Base-by-base conservation (phyloP, 1,284 basidiomycete species). In the Ceratorhiza oryzae-sativae region DNA sequence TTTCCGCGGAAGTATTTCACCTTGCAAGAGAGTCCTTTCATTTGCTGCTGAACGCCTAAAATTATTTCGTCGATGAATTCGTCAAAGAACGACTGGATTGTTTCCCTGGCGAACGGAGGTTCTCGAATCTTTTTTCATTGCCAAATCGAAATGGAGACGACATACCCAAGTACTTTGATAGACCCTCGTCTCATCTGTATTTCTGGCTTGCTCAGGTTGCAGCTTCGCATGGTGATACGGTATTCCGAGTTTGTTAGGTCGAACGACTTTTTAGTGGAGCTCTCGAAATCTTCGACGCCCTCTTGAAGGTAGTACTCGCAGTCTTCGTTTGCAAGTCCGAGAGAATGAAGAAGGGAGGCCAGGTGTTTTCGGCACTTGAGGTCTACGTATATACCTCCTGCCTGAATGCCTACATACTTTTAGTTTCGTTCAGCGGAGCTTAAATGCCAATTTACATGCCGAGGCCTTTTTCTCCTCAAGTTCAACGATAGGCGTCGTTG, bases 41-140 rank as follows among this genome's bases (percentile, higher is more conserved):
- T 60, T 45, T 73, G 61, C 15, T 60, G 49, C 2, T 58, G 63
- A 23, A 73, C 51, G 27, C 62, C 59, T 4, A 20, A 46, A 20
- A 71, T n/a, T 5, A 48, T 58, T 39, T 56, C 12, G 1, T 23
- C n/a, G 9, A 73, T 58, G n/a, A 34, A 71, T 3, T 49, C 46
- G 10, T 73, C 67, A 42, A 73, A 73, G 30, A 73, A 73, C 1
- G 42, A 10, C 9, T 25, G 39, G 18, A 70, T 49, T 1, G 15
- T 46, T 10, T 39, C 45, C 9, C 67, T 70, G 15, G 1, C n/a
- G n/a, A n/a, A n/a, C n/a, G n/a, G n/a, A n/a, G n/a, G n/a, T n/a
- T 13, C 12, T 13, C 4, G 27, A 9, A 18, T 15, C 8, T 25
- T 56, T 27, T 13, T 34, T 10, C n/a, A 41, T 6, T 41, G 0